Base-by-base conservation (phyloP, 2,329 filamentous ascomycete genomes). In the Diaporthe humulicola region DNA sequence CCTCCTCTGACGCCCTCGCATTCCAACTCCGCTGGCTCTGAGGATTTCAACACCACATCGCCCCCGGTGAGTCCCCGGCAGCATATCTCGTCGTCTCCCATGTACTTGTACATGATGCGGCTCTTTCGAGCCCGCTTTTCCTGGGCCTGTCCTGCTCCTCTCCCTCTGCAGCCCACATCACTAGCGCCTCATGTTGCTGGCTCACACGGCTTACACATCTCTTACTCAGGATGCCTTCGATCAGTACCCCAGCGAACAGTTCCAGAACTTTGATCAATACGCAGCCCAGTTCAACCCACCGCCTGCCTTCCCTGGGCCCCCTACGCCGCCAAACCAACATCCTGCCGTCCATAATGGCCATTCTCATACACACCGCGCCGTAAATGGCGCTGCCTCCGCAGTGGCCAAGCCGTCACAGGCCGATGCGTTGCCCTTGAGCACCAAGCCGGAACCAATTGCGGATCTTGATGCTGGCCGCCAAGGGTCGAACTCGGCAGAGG, bases 401-500 rank as follows among this genome's bases (percentile, higher is more conserved):
- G 67, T 69, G 57, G 69, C 76, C 77, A 74, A 78, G 57, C 69
- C 74, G 77, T 78, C 73, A 54, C 75, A 76, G 61, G 70, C 81
- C 71, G 85, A 85, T 9, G 78, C 82, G 69, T 71, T 84, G 40
- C 73, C 83, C 25, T 54, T 83, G 76, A 79, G 48, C 64, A 69
- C 83, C 73, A 86, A 87, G 77, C 76, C 81, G 52, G 88, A 89
- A 61, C 79, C 81, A 14, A 82, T 82, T 25, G 77, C 78, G 42
- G 79, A 79, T 72, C 70, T 67, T n/a, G 81, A 80, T 42, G 82
- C 81, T 52, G 82, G 79, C 33, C 77, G 79, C 57, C 81, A 80
- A 40, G 88, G 85, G 25, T 88, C 86, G 25, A 90, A 90, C 79
- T 90, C 90, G 50, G 89, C 90, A 15, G 90, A 89, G 38, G 83